These are phyloP conservation scores for Spathaspora sp. DNA, from an alignment of 805 yeast species.

Conservation along the genomic window DNA sequence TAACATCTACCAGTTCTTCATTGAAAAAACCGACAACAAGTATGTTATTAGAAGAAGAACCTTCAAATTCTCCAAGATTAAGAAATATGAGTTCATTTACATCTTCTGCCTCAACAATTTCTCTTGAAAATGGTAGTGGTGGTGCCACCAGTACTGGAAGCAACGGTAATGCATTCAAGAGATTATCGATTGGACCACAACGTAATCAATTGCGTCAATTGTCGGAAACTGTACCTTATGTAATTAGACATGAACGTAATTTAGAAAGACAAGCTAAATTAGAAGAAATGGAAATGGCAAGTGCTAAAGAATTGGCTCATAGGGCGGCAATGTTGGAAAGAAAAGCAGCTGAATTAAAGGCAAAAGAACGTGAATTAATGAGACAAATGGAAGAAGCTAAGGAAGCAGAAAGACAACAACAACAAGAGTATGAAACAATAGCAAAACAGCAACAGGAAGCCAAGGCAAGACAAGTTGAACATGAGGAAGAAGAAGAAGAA, in stretches of 20 bases:
- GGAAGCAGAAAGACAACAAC: conserved; percentile 2
- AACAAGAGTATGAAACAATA: neutral
- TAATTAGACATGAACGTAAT: conserved; percentile 71
- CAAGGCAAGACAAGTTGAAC: conserved; percentile 3
- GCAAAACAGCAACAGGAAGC: conserved; percentile 11
- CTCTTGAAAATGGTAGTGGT: conserved; percentile 17
- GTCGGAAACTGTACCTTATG: conserved; percentile 83
- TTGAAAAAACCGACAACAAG: conserved; percentile 21
- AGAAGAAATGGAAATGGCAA: conserved; percentile 74
- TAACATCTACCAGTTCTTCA: conserved; percentile 18
- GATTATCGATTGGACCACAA: conserved; percentile 44
- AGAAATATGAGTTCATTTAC: conserved; percentile 25
- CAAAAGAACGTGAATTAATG: conserved; percentile 55
- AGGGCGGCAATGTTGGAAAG: conserved; percentile 76
- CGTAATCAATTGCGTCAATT: conserved; percentile 70
- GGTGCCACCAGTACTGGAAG: no score
- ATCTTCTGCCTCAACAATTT: conserved; percentile 28
- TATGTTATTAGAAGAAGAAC: conserved; percentile 26
- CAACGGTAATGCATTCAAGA: conserved; percentile 33
- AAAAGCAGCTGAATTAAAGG: conserved; percentile 69
- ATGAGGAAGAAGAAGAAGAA: conserved; percentile 1
- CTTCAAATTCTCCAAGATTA: conserved; percentile 21
- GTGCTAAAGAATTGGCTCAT: conserved; percentile 67
- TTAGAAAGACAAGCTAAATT: conserved; percentile 72
- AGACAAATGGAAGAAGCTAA: conserved; percentile 32